Conservation (phyloP, 768 basidiomycete genomes). For the Kondoa malvinella region DNA sequence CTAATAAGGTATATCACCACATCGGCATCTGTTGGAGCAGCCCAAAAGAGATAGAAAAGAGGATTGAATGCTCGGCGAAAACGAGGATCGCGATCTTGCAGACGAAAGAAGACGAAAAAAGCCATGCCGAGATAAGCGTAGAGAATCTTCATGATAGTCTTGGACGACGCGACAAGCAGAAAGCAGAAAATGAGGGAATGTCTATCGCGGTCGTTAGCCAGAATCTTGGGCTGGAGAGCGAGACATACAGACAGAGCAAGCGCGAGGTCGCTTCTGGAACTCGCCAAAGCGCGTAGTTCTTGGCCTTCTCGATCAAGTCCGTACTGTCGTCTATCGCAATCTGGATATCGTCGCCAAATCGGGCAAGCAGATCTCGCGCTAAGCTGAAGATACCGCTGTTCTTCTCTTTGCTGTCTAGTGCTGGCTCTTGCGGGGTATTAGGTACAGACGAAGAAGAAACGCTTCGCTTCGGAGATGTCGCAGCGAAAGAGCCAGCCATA, state of each 20-base stretch:
- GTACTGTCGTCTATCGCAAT: not conserved
- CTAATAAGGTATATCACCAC: not conserved
- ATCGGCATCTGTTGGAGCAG: not conserved
- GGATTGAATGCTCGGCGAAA: slow-evolving; percentile 18
- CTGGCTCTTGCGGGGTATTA: too few species aligned
- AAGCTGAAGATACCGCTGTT: not conserved
- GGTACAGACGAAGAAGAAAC: not conserved
- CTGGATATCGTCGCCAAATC: not conserved
- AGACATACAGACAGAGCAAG: too few species aligned
- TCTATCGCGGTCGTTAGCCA: too few species aligned
- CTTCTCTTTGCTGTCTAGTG: too few species aligned
- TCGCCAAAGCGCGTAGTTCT: slow-evolving; percentile 3
- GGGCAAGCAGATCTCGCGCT: not conserved
- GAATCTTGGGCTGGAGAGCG: too few species aligned
- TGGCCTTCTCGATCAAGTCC: not conserved
- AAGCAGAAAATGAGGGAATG: not conserved
- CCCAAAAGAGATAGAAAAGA: slow-evolving; percentile 7
- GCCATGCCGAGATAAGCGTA: slow-evolving; percentile 10
- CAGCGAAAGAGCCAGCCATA: not conserved
- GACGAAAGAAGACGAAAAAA: slow-evolving; percentile 13
- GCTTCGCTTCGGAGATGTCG: not conserved
- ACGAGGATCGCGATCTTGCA: slow-evolving; percentile 17
- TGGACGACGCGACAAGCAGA: not conserved
- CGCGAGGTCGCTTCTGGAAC: not conserved
- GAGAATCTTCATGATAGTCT: slow-evolving; percentile 4